Evolutionary conservation across 1,139 yeast species (phyloP).

Genomic region (Pichia sp.): DNA sequence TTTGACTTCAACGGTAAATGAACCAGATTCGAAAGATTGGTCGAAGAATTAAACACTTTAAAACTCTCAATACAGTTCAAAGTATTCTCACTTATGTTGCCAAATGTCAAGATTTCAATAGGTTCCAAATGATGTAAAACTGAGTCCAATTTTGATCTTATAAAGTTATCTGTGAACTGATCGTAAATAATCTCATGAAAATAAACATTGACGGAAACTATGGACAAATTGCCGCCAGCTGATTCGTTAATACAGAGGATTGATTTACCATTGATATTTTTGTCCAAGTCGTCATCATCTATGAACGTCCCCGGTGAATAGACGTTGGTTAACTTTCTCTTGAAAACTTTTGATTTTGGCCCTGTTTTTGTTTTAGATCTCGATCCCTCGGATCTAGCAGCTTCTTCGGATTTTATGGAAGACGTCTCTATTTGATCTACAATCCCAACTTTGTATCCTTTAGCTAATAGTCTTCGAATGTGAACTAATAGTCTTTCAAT

Average conservation of each 20-base stretch:
- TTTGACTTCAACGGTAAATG: no score
- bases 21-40: no score
- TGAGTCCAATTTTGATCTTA: slow-evolving; percentile 60
- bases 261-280: slow-evolving; percentile 15
- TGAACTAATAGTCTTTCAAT: slow-evolving; percentile 66
- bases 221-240: slow-evolving; percentile 25
- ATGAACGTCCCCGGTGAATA: slow-evolving; percentile 83
- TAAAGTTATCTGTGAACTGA: slow-evolving; percentile 45
- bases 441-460: slow-evolving; percentile 73
- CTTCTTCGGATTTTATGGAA: slow-evolving; percentile 47
- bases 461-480: slow-evolving; percentile 53
- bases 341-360: slow-evolving; percentile 40
- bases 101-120: slow-evolving; percentile 51
- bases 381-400: slow-evolving; percentile 20
- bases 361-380: background rate
- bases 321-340: slow-evolving; percentile 59
- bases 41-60: slow-evolving; percentile 5
- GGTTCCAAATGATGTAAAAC: slow-evolving; percentile 69
- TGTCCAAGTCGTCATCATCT: slow-evolving; percentile 40
- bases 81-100: slow-evolving; percentile 28
- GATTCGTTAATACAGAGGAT: slow-evolving; percentile 27
- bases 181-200: slow-evolving; percentile 78
- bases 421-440: slow-evolving; percentile 83
- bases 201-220: slow-evolving; percentile 67
- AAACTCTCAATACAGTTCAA: slow-evolving; percentile 20